These are phyloP conservation scores for Diphasiastrum complanatum DNA, from an alignment of 83 land plant species.

Conservation along the genomic window DNA sequence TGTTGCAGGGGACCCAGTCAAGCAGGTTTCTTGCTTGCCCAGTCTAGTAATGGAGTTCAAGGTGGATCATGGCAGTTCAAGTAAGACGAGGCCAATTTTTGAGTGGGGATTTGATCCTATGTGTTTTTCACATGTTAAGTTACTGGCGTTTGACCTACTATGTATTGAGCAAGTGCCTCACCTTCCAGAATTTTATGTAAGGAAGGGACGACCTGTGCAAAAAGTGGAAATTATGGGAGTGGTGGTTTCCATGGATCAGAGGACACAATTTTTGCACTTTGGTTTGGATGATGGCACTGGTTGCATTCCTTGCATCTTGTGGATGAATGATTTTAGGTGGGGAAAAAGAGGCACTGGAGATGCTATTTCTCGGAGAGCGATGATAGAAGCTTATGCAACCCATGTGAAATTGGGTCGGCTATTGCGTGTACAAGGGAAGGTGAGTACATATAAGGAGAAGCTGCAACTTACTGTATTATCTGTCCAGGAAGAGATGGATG, in stretches of 20 bases:
- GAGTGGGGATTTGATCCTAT: too few relatives aligned
- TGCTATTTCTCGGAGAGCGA: constrained; percentile 27
- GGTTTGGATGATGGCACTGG: constrained; percentile 82
- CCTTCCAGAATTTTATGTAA: background rate
- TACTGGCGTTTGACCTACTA: constrained; percentile 26
- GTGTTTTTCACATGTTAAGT: constrained; percentile 35
- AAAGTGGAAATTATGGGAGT: constrained; percentile 48
- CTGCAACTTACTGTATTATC: constrained; percentile 58
- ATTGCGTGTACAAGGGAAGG: constrained; percentile 58
- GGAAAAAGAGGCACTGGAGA: constrained; percentile 19
- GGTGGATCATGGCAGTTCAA: too few relatives aligned
- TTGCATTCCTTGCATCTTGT: constrained; percentile 68
- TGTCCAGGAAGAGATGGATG: constrained; percentile 64
- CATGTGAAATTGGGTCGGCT: constrained; percentile 40
- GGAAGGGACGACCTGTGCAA: constrained; percentile 27
- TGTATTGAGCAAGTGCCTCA: constrained; percentile 16
- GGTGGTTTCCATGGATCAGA: constrained; percentile 38
- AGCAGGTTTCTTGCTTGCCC: too few relatives aligned
- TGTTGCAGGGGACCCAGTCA: too few relatives aligned
- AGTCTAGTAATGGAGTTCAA: too few relatives aligned
- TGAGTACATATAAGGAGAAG: constrained; percentile 30
- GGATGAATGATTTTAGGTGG: constrained; percentile 49
- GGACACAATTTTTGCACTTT: constrained; percentile 41
- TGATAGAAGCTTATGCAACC: constrained; percentile 23
- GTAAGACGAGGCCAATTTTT: too few relatives aligned